Conservation (phyloP, 306 rosid genomes). For the Pueraria montana region DNA sequence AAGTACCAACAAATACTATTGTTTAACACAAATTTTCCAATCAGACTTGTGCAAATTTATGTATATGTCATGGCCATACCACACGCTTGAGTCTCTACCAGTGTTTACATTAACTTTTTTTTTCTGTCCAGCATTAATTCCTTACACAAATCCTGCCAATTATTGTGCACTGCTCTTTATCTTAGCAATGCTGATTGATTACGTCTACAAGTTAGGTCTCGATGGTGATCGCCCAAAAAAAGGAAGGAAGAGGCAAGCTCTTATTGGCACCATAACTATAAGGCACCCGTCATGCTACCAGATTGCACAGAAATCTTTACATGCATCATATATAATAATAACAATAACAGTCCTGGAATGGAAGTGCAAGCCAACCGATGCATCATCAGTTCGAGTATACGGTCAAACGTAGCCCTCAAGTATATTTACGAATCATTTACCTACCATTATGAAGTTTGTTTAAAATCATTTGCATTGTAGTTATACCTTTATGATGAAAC, state of each 20-base stretch:
- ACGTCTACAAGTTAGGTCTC: not conserved
- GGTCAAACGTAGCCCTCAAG: not conserved
- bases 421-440: conserved; percentile 14
- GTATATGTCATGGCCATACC: not conserved
- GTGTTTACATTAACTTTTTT: not conserved
- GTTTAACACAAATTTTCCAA: not conserved
- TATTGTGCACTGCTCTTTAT: not conserved
- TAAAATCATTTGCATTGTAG: not conserved
- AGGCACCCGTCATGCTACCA: not conserved
- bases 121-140: not conserved
- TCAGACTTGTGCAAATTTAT: not conserved
- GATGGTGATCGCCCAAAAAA: not conserved
- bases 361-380: conserved; percentile 9
- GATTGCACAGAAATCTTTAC: not conserved
- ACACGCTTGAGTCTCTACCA: not conserved
- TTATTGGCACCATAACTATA: not conserved
- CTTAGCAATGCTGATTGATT: not conserved
- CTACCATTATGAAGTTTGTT: not conserved
- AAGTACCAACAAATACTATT: too few species aligned
- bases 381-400: not conserved
- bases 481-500: not conserved
- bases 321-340: not conserved
- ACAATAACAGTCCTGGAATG: not conserved
- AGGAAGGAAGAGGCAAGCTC: not conserved
- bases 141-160: conserved; percentile 2